Base-by-base conservation (phyloP, 1,284 basidiomycete genomes). In the Megacollybia platyphylla region DNA sequence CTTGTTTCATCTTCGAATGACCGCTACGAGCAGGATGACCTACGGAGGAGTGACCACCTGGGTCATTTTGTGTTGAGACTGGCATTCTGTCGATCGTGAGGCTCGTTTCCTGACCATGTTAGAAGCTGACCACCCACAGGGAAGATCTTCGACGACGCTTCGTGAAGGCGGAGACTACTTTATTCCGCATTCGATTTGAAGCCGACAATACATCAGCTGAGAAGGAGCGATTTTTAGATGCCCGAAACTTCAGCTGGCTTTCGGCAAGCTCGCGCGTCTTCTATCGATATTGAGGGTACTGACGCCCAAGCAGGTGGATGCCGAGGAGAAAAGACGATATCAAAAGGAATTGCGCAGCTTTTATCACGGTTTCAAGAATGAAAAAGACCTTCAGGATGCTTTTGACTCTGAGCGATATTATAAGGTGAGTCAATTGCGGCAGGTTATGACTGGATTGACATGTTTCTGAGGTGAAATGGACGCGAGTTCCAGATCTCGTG, bases 31-130 rank as follows among this genome's bases (percentile, higher is more conserved):
- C 49, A 68, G 43, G 77, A 88, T 31, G 62, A 60, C 7, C 79
- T 98, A 58, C 70, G 96, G 48, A 73, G 73, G 57, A 82, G 75
- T 51, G 96, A 99, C 59, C 87, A 93, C 56, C 71, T 97, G 27
- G 83, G 91, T 13, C 96, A 99, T 65, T 98, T 92, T 64, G 90
- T 98, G 2, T 70, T 98, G 46, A 70, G 96, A 36, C 70, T 99
- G 32, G 93, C 96, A 2, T 98, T 99, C 61, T 96, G 92, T 62
- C 79, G 90, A 45, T 91, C 88, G 92, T 96, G 61, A 59, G 89
- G 42, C 47, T n/a, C 36, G 5, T 34, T 20, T 30, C 28, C n/a
- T 13, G 40, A 39, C 35, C 7, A 36, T 32, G 42, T 45, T 39
- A 30, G 42, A 44, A 26, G 44, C 24, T 32, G 49, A 20, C 5